These are phyloP conservation scores for Cinnamomum micranthum DNA, from an alignment of 164 flowering plant genomes.

Conservation along the genomic window DNA sequence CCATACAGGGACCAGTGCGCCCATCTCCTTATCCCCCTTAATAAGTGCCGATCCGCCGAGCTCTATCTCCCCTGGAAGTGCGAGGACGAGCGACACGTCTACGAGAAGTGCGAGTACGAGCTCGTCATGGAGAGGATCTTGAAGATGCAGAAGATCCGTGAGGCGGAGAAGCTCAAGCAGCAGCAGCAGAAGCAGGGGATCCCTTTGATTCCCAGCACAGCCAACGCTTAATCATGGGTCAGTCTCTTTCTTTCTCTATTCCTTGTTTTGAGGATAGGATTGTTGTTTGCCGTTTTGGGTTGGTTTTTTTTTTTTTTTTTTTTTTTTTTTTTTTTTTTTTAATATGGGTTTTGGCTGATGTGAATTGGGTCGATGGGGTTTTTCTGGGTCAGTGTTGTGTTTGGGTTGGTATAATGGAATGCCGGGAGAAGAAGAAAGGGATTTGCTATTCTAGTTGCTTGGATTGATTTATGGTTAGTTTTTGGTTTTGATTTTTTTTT, in stretches of 20 bases:
- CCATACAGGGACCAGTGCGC: slow-evolving; percentile 97
- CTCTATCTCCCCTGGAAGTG: slow-evolving; percentile 96
- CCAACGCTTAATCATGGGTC: slow-evolving; percentile 43
- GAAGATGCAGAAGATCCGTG: slow-evolving; percentile 87
- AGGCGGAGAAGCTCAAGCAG: slow-evolving; percentile 32
- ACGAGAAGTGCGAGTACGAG: slow-evolving; percentile 98
- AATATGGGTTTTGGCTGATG: background rate
- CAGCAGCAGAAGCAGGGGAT: slow-evolving; percentile 40
- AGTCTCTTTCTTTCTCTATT: background rate
- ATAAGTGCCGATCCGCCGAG: slow-evolving; percentile 85
- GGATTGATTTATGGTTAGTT: background rate
- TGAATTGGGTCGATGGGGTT: background rate
- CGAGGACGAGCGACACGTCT: slow-evolving; percentile 81
- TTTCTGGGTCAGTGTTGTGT: background rate
- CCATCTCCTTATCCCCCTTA: slow-evolving; percentile 88
- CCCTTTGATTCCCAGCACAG: slow-evolving; percentile 68
- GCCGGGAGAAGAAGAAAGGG: background rate
- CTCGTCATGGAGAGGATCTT: slow-evolving; percentile 96
- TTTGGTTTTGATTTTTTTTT: background rate
- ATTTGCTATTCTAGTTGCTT: background rate
- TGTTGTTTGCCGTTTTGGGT: background rate
- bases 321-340: background rate
- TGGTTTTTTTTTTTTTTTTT: background rate
- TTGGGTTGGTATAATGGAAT: background rate
- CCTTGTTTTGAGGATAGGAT: background rate